Percentiles rank a stretch among this genome's conserved stretches.
Evolutionary conservation across 371 early-diverging fungal species (phyloP).

Genomic region (Funneliformis caledonium): DNA sequence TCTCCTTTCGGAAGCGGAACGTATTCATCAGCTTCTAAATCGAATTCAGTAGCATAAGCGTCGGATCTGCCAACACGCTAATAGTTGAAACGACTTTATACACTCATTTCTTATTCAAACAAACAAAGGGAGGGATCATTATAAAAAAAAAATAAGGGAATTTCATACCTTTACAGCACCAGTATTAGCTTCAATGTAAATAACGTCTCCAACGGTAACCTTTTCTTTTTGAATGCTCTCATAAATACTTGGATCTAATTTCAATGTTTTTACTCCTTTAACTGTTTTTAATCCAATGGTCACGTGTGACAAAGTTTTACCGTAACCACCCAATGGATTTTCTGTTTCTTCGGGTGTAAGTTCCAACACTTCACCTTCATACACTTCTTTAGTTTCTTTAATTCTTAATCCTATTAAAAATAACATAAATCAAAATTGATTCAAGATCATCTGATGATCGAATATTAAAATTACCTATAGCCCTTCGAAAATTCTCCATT

Average conservation of each 20-base stretch:
- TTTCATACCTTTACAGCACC: conserved; percentile 91
- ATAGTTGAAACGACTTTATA: background rate
- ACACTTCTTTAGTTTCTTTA: conserved; percentile 98
- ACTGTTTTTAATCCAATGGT: conserved; percentile 97
- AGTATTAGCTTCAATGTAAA: conserved; percentile 97
- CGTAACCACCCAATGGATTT: conserved; percentile 90
- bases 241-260: conserved; percentile 94
- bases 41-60: conserved; percentile 95
- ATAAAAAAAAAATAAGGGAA: background rate
- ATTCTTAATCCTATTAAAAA: conserved; percentile 75
- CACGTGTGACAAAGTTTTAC: conserved; percentile 95
- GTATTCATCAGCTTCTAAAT: conserved; percentile 95
- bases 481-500: conserved; percentile 98
- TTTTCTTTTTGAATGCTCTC: conserved; percentile 97
- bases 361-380: conserved; percentile 99
- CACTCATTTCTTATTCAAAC: background rate
- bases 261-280: conserved; percentile 98
- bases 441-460: background rate
- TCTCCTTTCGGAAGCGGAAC: conserved; percentile 99
- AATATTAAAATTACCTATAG: conserved; percentile 71
- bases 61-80: conserved; percentile 96
- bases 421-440: background rate
- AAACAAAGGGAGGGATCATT: too few relatives aligned
- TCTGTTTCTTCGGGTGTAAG: conserved; percentile 95
- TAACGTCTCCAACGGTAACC: conserved; percentile 96